Percentiles rank a stretch among this genome's conserved stretches.
phyloP scores from a whole-genome alignment of 2,329 filamentous ascomycete species.

The Cladosporium sphaerospermum region DNA sequence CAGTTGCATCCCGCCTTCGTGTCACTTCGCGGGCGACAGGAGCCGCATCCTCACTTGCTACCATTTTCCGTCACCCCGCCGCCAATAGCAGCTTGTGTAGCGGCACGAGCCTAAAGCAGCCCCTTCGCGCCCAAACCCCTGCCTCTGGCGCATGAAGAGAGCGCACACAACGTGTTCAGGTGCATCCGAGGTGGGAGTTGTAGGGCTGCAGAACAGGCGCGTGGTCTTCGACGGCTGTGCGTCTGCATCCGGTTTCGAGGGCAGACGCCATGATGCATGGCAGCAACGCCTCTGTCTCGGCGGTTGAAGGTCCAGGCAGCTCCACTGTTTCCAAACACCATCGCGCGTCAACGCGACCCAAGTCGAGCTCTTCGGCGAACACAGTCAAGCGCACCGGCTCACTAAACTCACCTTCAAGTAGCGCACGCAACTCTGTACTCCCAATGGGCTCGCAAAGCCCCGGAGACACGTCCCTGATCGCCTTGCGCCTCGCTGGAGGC shows the following conservation, averaged over 20 bases:
- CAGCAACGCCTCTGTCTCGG: conserved; percentile 16
- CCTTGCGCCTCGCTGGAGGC: conserved; percentile 20
- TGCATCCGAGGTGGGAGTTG: not conserved
- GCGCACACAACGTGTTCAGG: conserved; percentile 6
- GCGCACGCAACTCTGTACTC: conserved; percentile 23
- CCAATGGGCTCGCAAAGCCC: conserved; percentile 20
- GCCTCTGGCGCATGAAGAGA: conserved; percentile 3
- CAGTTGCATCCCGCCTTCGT: not conserved
- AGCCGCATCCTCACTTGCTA: conserved; percentile 2
- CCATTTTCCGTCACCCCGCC: not conserved
- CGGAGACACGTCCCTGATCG: conserved; percentile 19
- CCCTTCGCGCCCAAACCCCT: not conserved
- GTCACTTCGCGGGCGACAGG: not conserved
- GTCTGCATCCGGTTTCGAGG: conserved; percentile 4
- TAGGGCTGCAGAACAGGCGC: conserved; percentile 12
- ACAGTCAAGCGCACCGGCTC: conserved; percentile 39
- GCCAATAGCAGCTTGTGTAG: conserved; percentile 1
- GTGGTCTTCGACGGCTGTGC: conserved; percentile 5
- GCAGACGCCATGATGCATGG: conserved; percentile 17
- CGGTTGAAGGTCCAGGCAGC: conserved; percentile 10
- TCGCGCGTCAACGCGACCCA: conserved; percentile 33
- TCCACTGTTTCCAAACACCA: conserved; percentile 12
- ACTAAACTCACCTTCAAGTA: conserved; percentile 22
- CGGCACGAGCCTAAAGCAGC: conserved; percentile 6
- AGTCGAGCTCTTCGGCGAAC: conserved; percentile 39